phyloP scores from a whole-genome alignment of 148 eudicot genomes.

The Rhododendron williamsianum region DNA sequence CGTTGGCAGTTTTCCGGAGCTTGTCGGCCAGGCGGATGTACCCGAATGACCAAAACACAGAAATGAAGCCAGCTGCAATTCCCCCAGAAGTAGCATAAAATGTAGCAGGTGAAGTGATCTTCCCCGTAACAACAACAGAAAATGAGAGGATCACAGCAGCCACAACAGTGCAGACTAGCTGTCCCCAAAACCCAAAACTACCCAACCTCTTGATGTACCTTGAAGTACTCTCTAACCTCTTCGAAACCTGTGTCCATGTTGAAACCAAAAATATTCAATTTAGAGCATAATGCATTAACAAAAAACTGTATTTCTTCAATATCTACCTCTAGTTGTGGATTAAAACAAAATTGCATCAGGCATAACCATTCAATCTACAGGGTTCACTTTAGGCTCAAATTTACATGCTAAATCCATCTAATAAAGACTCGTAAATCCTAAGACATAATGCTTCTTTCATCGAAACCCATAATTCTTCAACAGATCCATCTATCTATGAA shows the following conservation, averaged over 20 bases:
- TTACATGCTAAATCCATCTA: background rate
- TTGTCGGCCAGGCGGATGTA: slow-evolving; percentile 77
- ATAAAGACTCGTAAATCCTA: background rate
- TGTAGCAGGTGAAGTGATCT: slow-evolving; percentile 71
- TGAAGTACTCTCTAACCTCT: slow-evolving; percentile 70
- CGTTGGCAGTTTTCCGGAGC: slow-evolving; percentile 74
- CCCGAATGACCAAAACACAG: slow-evolving; percentile 93
- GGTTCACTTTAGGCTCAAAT: background rate
- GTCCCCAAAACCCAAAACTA: slow-evolving; percentile 86
- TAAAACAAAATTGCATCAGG: background rate
- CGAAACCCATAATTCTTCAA: background rate
- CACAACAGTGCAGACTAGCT: slow-evolving; percentile 73
- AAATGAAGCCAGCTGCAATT: slow-evolving; percentile 79
- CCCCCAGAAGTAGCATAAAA: slow-evolving; percentile 86
- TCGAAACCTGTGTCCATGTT: slow-evolving; percentile 50
- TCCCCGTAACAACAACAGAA: slow-evolving; percentile 75
- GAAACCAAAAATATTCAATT: background rate
- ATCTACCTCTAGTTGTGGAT: background rate
- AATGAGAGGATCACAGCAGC: slow-evolving; percentile 90
- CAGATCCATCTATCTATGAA: background rate
- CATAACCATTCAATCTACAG: background rate
- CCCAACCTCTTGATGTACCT: slow-evolving; percentile 90
- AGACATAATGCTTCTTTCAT: background rate
- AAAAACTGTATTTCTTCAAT: background rate
- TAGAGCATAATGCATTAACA: background rate